A percentile compares a stretch with the other conserved stretches of the same genome.
Conservation (phyloP, 306 rosid genomes). For the Rosa rugosa region DNA sequence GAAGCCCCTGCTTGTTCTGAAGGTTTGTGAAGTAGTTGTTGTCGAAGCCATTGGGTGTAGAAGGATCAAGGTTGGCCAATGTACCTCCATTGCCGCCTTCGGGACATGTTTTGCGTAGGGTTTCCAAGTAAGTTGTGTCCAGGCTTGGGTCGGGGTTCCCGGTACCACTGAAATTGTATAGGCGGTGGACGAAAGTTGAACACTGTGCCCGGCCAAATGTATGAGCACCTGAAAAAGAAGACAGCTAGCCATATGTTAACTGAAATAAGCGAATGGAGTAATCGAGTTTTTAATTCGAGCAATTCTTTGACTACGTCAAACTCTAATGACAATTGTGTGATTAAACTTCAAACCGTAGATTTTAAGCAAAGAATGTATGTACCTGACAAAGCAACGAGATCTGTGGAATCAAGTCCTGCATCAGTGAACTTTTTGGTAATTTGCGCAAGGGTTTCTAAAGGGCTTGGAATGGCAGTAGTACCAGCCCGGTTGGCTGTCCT, state of each 20-base stretch:
- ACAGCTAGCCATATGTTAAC: background rate
- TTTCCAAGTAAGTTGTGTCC: conserved; percentile 24
- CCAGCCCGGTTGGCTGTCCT: conserved; percentile 19
- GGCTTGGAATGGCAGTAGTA: conserved; percentile 8
- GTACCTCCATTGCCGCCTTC: conserved; percentile 4
- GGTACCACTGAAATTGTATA: conserved; percentile 25
- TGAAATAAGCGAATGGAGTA: background rate
- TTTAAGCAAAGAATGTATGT: background rate
- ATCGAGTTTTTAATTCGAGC: background rate
- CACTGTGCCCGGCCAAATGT: conserved; percentile 49
- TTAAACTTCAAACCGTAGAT: background rate
- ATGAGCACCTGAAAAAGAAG: conserved; percentile 38
- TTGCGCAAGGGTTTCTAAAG: background rate
- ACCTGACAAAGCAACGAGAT: conserved; percentile 55
- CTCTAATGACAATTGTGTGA: background rate
- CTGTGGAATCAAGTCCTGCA: conserved; percentile 55
- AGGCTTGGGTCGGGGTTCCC: conserved; percentile 35
- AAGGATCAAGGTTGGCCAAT: conserved; percentile 30
- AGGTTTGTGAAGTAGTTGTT: conserved; percentile 47
- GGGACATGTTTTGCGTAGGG: conserved; percentile 40
- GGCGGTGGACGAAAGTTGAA: background rate
- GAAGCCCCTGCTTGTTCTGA: conserved; percentile 35
- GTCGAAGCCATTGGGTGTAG: conserved; percentile 41
- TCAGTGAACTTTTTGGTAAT: conserved; percentile 35
- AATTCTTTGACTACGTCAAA: background rate